Conservation (phyloP, 2,329 filamentous ascomycete species). For the Botryotinia calthae region DNA sequence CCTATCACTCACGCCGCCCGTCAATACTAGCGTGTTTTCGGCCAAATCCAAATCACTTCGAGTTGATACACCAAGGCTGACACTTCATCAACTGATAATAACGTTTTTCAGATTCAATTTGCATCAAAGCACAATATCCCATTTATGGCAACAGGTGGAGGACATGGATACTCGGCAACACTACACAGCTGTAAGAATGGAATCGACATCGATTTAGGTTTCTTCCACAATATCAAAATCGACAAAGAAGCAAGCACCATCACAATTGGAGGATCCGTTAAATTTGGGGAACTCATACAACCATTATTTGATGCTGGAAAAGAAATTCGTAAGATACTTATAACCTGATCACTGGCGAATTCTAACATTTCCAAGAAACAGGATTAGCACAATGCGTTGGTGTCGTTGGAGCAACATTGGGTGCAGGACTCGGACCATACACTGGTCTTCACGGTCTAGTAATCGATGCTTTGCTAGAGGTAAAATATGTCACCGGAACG, state of each 20-base stretch:
- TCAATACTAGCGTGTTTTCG: neutral
- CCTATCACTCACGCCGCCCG: neutral
- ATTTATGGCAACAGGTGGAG: slow-evolving; percentile 40
- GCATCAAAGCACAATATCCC: slow-evolving; percentile 29
- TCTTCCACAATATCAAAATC: slow-evolving; percentile 34
- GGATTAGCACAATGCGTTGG: neutral
- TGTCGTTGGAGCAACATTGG: neutral
- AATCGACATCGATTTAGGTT: slow-evolving; percentile 38
- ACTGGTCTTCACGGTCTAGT: neutral
- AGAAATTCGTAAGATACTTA: slow-evolving; percentile 2
- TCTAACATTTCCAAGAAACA: neutral
- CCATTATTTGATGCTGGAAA: slow-evolving; percentile 9
- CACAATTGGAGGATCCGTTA: slow-evolving; percentile 16
- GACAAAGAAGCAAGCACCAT: slow-evolving; percentile 28
- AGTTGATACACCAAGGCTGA: neutral
- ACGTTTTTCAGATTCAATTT: neutral
- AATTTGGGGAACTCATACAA: neutral
- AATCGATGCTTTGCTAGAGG: neutral
- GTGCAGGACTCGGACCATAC: neutral
- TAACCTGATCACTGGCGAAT: neutral
- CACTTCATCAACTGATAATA: neutral
- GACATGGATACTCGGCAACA: slow-evolving; percentile 39
- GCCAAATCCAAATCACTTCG: too few species aligned
- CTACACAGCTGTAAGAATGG: slow-evolving; percentile 34
- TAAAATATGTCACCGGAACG: neutral